Base-by-base conservation (phyloP, 352 stramenopile species). In the Phytophthora aleatoria region DNA sequence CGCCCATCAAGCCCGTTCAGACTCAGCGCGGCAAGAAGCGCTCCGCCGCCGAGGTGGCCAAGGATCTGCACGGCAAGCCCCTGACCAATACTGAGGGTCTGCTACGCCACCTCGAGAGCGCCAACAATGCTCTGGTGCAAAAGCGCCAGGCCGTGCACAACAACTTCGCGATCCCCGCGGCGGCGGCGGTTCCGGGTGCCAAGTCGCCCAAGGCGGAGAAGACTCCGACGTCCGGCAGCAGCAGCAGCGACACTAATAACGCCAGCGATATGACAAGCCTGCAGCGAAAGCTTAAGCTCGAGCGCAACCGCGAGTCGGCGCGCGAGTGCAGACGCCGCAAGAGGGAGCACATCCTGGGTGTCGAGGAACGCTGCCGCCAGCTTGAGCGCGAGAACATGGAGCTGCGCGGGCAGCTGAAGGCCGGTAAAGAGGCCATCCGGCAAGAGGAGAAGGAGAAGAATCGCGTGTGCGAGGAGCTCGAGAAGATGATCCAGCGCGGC, bases 311-410 rank as follows among this genome's bases (percentile, higher is more conserved):
- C 26, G 81, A 97, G 62, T 96, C 83, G 26, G 93, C 91, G 24
- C 81, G 93, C 26, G 91, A 98, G 80, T 97, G 91, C 58, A 80
- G 93, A 49, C 74, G 91, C 30, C 87, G 91, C 54, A 98, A 98
- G 73, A 77, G 83, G 42, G 83, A 95, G 59, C 87, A 95, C 67
- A 93, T 95, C 20, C 50, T 91, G 9, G 79, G 79, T 15, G 81
- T 93, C 2, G 85, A 95, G 61, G 85, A 93, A 63, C 85, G 85
- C 12, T 91, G 82, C 65, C 82, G 83, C 35, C 79, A 90, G 57
- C 68, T 95, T n/a, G 87, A 95, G 74, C 76, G 85, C n/a, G 91
- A 97, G 64, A 89, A 97, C 50, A 97, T 96, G 76, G 87, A 97
- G 68, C 81, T 95, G 3, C 79, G 95, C n/a, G 89, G 94, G 24